A percentile compares a stretch with the other conserved stretches of the same genome.
Conservation (phyloP, 202 grass and related monocot species). For the Musa balbisiana region DNA sequence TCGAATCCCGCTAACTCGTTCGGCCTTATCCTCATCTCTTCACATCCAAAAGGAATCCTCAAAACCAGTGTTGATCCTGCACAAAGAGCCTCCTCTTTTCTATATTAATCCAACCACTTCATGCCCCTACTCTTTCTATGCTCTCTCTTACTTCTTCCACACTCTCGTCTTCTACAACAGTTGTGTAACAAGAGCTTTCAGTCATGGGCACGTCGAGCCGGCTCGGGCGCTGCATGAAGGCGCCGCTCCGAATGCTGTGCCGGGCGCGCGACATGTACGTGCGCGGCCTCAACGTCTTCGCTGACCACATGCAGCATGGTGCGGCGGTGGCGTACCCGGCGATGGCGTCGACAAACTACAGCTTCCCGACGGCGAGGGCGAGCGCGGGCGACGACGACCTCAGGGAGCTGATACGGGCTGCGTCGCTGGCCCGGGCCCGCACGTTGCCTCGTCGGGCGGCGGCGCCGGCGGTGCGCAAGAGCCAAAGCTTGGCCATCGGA, state of each 20-base stretch:
- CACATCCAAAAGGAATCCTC: too few relatives aligned
- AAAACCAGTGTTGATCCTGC: too few relatives aligned
- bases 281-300: constrained; percentile 48
- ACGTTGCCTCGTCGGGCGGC: background rate
- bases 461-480: constrained; percentile 18
- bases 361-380: constrained; percentile 16
- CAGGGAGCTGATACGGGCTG: constrained; percentile 51
- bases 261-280: constrained; percentile 59
- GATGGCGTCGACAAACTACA: constrained; percentile 29
- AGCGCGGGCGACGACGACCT: constrained; percentile 41
- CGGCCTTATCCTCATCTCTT: too few relatives aligned
- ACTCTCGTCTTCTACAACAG: too few relatives aligned
- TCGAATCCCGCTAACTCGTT: too few relatives aligned
- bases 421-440: constrained; percentile 28
- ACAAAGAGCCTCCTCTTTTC: too few relatives aligned
- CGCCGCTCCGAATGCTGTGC: constrained; percentile 33
- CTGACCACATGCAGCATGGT: constrained; percentile 34
- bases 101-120: too few relatives aligned
- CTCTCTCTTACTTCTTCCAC: too few relatives aligned
- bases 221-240: constrained; percentile 23
- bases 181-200: too few relatives aligned
- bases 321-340: constrained; percentile 32
- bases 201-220: constrained; percentile 24
- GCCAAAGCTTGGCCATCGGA: constrained; percentile 39
- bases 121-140: too few relatives aligned